These are phyloP conservation scores for Coniferiporia weirii DNA, from an alignment of 1,284 basidiomycete species.

Conservation along the genomic window DNA sequence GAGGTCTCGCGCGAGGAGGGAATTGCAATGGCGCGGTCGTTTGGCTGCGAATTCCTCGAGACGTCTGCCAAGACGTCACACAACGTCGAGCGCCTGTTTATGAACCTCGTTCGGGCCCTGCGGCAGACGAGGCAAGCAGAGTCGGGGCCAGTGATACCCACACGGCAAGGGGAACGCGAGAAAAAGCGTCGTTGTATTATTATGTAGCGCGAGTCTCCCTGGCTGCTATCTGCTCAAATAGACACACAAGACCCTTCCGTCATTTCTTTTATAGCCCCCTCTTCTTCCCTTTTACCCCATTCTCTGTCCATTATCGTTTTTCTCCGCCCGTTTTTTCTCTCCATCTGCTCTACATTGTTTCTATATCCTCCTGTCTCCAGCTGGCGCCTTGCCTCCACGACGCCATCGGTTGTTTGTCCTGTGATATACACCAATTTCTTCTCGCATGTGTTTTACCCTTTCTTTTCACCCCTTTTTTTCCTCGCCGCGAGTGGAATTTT, in stretches of 20 bases:
- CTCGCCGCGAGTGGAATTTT: conserved; percentile 1
- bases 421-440: conserved; percentile 11
- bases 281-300: conserved; percentile 27
- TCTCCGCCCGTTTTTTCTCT: conserved; percentile 29
- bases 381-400: neutral
- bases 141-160: conserved; percentile 28
- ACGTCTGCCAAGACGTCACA: conserved; percentile 93
- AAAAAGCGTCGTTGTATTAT: conserved; percentile 54
- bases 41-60: conserved; percentile 95
- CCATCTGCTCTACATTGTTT: conserved; percentile 12
- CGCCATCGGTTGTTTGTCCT: neutral
- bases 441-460: neutral
- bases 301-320: conserved; percentile 59
- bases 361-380: neutral
- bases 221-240: conserved; percentile 33
- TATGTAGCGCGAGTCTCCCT: conserved; percentile 55
- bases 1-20: conserved; percentile 91
- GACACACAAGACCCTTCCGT: conserved; percentile 1
- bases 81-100: conserved; percentile 94
- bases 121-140: conserved; percentile 54
- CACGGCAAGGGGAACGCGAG: conserved; percentile 40
- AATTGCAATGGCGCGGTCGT: conserved; percentile 73
- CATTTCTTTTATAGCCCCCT: neutral
- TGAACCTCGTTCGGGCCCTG: conserved; percentile 84
- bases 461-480: neutral